phyloP scores from a whole-genome alignment of 371 early-diverging fungal species.

The Mucor racemosus region DNA sequence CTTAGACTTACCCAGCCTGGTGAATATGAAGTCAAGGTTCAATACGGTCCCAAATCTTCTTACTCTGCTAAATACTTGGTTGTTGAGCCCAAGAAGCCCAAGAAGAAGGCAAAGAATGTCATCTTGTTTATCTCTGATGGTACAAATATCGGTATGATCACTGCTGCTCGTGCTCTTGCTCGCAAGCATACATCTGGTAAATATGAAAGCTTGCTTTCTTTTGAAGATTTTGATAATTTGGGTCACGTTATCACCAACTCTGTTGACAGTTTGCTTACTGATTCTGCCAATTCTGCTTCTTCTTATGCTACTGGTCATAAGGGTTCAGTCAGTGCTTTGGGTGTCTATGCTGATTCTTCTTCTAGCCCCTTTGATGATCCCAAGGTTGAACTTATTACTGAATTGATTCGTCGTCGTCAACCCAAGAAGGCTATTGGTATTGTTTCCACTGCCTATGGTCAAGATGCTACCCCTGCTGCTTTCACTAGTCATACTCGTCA shows the following conservation, averaged over 20 bases:
- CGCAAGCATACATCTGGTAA: constrained; percentile 62
- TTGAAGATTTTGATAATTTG: constrained; percentile 68
- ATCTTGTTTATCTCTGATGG: constrained; percentile 79
- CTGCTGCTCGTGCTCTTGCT: constrained; percentile 63
- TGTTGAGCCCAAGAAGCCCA: constrained; percentile 50
- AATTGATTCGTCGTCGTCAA: constrained; percentile 72
- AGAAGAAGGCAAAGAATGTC: constrained; percentile 74
- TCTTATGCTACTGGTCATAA: constrained; percentile 76
- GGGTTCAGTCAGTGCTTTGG: constrained; percentile 62
- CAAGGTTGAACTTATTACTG: constrained; percentile 69
- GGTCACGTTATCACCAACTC: constrained; percentile 76
- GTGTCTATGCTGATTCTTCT: constrained; percentile 70
- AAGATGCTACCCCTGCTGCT: constrained; percentile 80
- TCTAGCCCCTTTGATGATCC: constrained; percentile 61
- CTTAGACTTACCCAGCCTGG: constrained; percentile 63
- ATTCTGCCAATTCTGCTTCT: constrained; percentile 79
- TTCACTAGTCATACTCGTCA: constrained; percentile 67
- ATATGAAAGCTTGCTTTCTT: constrained; percentile 59
- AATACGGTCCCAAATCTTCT: constrained; percentile 39
- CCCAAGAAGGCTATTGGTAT: constrained; percentile 73
- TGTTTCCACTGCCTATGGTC: constrained; percentile 70
- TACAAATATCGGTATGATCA: constrained; percentile 67
- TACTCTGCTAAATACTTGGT: constrained; percentile 46
- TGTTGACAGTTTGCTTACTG: constrained; percentile 73
- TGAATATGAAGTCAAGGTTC: constrained; percentile 53